Base-by-base conservation (phyloP, 2,329 filamentous ascomycete genomes). In the Lasiodiplodia citricola region DNA sequence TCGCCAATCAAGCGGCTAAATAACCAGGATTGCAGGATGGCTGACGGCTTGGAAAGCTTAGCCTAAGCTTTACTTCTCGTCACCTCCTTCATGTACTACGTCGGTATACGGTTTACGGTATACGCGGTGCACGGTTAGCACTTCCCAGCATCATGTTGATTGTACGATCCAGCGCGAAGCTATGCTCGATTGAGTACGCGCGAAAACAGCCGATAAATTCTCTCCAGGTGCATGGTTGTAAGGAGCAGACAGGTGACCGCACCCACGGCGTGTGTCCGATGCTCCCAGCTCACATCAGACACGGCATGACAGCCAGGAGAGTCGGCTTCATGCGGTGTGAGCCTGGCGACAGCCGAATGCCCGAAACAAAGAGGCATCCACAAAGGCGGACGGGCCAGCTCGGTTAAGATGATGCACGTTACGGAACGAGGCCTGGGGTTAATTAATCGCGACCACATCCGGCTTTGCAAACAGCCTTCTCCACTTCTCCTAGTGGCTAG, bases 381-480 rank as follows among this genome's bases (percentile, higher is more conserved):
- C 60, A 10, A 50, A 18, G 13, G 31, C 47, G 25, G 47, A 55
- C 6, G 62, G 47, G n/a, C 28, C 35, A 55, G 50, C 25, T 54
- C 62, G 62, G 62, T 50, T 65, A 55, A 41, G 25, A 50, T 41
- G 47, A 38, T 37, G 31, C 35, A 65, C 47, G 41, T 54, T 41
- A 31, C 62, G 62, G 25, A 55, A 65, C n/a, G 50, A 21, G 35
- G 50, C 25, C 62, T 65, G 50, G 50, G 7, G 50, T 65, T 54
- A 50, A 65, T 65, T 55, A 65, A 65, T 54, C 31, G 37, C 25
- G 47, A 14, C 62, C n/a, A 54, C 25, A 52, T 37, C 21, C 28
- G 25, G 25, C n/a, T 14, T 16, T 21, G 35, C 18, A 58, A 58
- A 41, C 35, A 52, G 44, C 37, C 18, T 64, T 52, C 60, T 35